Base-by-base conservation (phyloP, 176 grass and related monocot genomes). In the Paspalum notatum region DNA sequence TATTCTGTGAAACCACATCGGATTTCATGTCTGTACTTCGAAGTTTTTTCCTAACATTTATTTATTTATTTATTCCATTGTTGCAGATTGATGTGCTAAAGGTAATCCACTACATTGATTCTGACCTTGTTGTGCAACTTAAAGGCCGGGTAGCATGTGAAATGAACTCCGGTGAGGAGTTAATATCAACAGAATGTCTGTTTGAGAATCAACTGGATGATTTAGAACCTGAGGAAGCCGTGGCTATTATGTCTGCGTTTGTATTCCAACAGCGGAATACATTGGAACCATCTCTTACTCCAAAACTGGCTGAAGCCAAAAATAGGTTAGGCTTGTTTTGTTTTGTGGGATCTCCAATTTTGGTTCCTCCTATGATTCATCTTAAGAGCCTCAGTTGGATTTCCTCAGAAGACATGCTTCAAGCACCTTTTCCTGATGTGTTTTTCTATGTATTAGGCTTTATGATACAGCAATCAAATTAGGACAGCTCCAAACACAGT, bases 191-290 rank as follows among this genome's bases (percentile, higher is more conserved):
- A 37, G 92, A 95, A 76, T 94, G 88, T 81, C 86, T 98, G 65
- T 95, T 98, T 65, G 95, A 98, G 78, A 98, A 98, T 87, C 95
- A 98, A 68, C 84, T 98, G 38, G 92, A 98, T 81, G 92, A 95
- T 5, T 74, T 98, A 54, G 92, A 94, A 85, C 90, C 90, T 58
- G 95, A 98, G 91, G 95, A 98, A 92, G 90, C 88, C 20, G 92
- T 98, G 60, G 95, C 92, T 56, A 87, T 98, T 80, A 91, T 98
- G 92, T 98, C 95, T 62, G 90, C 92, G 72, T 91, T 98, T 21
- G 90, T 98, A 48, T 98, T 98, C 71, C 95, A 98, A 86, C 92
- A 98, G 52, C 81, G 87, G n/a, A 93, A 98, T 41, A 68, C 95
- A 64, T 93, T 86, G 32, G 86, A 98, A 83, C 92, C 95, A 82